phyloP scores from a whole-genome alignment of 495 filamentous ascomycete species.

The Aspergillus egyptiacus region DNA sequence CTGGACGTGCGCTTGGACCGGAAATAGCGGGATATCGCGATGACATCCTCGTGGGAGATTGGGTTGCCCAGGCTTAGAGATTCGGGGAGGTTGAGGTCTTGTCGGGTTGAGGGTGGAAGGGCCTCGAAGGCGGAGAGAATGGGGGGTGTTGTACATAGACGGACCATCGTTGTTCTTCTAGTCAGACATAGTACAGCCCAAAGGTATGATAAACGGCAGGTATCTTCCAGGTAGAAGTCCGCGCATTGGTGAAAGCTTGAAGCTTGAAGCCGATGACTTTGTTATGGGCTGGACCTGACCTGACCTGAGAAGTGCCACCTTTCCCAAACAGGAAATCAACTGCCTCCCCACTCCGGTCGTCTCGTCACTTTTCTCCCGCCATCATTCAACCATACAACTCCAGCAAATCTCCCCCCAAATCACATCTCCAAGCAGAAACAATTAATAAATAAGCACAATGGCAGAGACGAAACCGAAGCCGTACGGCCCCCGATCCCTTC shows the following conservation, averaged over 20 bases:
- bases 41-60: constrained; percentile 74
- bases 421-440: neutral
- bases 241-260: neutral
- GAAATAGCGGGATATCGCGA: constrained; percentile 59
- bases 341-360: constrained; percentile 15
- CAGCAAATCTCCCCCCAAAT: neutral
- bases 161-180: constrained; percentile 56
- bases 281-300: neutral
- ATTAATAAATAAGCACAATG: constrained; percentile 13
- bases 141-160: constrained; percentile 65
- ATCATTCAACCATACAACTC: constrained; percentile 15
- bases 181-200: neutral
- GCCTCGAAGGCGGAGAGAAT: constrained; percentile 59
- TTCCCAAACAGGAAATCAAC: constrained; percentile 23
- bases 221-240: neutral
- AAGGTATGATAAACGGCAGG: neutral
- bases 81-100: constrained; percentile 31
- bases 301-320: constrained; percentile 1
- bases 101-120: constrained; percentile 27
- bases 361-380: constrained; percentile 16
- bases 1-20: constrained; percentile 14
- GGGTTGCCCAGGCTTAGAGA: constrained; percentile 54
- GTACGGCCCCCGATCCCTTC: constrained; percentile 9
- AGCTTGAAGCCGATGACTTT: neutral
- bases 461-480: constrained; percentile 13